Conservation (phyloP, 345 rosid genomes). For the Excoecaria agallocha region DNA sequence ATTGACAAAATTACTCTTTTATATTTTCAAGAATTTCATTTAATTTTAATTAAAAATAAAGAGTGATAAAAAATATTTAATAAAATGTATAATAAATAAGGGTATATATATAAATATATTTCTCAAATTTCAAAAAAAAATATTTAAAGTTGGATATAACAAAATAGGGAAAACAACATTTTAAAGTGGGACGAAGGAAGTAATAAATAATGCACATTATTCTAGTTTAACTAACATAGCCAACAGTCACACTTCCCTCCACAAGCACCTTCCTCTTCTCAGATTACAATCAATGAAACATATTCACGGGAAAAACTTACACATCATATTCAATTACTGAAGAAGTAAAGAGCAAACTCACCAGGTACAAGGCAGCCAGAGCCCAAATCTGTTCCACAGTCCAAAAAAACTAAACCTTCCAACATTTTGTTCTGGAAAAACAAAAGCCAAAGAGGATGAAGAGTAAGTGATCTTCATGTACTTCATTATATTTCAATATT, state of each 20-base stretch:
- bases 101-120: too few relatives aligned
- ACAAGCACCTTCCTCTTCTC: neutral
- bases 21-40: too few relatives aligned
- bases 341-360: slow-evolving; percentile 34
- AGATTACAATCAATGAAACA: neutral
- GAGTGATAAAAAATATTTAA: too few relatives aligned
- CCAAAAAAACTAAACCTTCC: slow-evolving; percentile 72
- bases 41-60: too few relatives aligned
- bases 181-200: too few relatives aligned
- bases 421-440: slow-evolving; percentile 51
- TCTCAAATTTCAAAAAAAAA: too few relatives aligned
- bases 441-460: slow-evolving; percentile 2
- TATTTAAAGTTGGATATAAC: too few relatives aligned
- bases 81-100: too few relatives aligned
- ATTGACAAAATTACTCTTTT: too few relatives aligned
- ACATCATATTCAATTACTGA: neutral
- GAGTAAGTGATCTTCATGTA: neutral
- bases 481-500: neutral
- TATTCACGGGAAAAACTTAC: neutral
- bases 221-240: neutral
- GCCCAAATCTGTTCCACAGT: slow-evolving; percentile 74
- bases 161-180: too few relatives aligned
- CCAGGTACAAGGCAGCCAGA: slow-evolving; percentile 72
- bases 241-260: neutral
- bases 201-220: neutral